phyloP scores from a whole-genome alignment of 2,329 filamentous ascomycete species.

The Epichloe amarillans region DNA sequence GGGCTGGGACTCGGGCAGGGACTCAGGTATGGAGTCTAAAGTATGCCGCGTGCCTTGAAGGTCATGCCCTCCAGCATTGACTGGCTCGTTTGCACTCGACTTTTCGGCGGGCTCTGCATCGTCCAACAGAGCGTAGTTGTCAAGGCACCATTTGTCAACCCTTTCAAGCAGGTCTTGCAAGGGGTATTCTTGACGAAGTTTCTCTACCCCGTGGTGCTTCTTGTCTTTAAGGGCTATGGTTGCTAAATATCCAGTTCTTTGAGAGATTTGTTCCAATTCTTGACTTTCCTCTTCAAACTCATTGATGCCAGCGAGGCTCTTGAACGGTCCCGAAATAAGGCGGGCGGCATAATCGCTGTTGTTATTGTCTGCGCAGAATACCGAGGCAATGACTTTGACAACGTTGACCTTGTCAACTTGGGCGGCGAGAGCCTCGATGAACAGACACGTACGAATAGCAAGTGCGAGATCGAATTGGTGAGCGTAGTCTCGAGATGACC shows the following conservation, averaged over 20 bases:
- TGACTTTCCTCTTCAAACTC: neutral
- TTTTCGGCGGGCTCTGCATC: neutral
- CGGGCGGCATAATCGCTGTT: conserved; percentile 1
- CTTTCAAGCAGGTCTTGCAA: conserved; percentile 8
- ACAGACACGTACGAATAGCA: conserved; percentile 23
- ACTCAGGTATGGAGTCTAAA: neutral
- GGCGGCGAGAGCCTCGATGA: conserved; percentile 17
- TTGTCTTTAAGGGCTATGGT: neutral
- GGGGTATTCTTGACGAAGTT: conserved; percentile 10
- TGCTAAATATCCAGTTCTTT: neutral
- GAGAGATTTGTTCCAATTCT: neutral
- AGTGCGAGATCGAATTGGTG: conserved; percentile 16
- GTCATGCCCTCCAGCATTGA: neutral
- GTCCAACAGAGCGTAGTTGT: conserved; percentile 7
- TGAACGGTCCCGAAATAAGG: conserved; percentile 14
- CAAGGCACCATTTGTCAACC: conserved; percentile 10
- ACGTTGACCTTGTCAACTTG: conserved; percentile 5
- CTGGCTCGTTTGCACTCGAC: neutral
- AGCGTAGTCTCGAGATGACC: conserved; percentile 7
- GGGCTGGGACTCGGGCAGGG: neutral
- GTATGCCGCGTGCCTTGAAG: neutral
- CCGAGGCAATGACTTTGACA: conserved; percentile 12
- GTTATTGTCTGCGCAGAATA: conserved; percentile 16
- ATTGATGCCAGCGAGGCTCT: conserved; percentile 10
- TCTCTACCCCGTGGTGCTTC: conserved; percentile 3